phyloP scores from a whole-genome alignment of 2,329 filamentous ascomycete species.

The Aspergillus texensis region DNA sequence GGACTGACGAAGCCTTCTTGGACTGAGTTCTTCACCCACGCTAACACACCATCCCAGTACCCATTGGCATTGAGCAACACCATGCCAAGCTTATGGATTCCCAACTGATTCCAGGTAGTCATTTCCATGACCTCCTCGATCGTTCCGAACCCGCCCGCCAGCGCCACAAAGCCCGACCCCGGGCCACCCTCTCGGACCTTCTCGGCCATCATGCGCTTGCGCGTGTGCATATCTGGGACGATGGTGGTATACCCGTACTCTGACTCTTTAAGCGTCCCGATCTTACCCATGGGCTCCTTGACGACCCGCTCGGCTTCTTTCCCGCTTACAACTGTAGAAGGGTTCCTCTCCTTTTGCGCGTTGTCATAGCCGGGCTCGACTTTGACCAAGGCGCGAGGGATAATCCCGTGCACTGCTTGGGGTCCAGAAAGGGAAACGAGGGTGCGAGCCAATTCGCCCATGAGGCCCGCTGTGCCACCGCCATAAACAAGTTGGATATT shows the following conservation, averaged over 20 bases:
- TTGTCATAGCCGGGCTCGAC: conserved; percentile 59
- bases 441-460: conserved; percentile 89
- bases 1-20: conserved; percentile 74
- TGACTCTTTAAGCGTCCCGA: conserved; percentile 35
- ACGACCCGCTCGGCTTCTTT: conserved; percentile 58
- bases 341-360: conserved; percentile 16
- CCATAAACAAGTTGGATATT: conserved; percentile 89
- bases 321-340: conserved; percentile 45
- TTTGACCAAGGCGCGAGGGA: conserved; percentile 79
- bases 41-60: conserved; percentile 85
- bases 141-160: conserved; percentile 90
- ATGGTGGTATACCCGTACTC: conserved; percentile 82
- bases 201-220: conserved; percentile 90
- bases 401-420: conserved; percentile 84
- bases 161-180: conserved; percentile 84
- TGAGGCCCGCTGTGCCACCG: conserved; percentile 89
- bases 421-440: conserved; percentile 83
- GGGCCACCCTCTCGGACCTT: conserved; percentile 82
- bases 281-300: conserved; percentile 49
- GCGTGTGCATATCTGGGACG: conserved; percentile 93
- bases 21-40: conserved; percentile 78
- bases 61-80: conserved; percentile 84
- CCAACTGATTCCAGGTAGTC: conserved; percentile 91
- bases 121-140: conserved; percentile 97
- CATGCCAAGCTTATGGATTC: conserved; percentile 81